A percentile compares a stretch with the other conserved stretches of the same genome.
Conservation (phyloP, 2,329 filamentous ascomycete genomes). For the Monilinia fructigena region DNA sequence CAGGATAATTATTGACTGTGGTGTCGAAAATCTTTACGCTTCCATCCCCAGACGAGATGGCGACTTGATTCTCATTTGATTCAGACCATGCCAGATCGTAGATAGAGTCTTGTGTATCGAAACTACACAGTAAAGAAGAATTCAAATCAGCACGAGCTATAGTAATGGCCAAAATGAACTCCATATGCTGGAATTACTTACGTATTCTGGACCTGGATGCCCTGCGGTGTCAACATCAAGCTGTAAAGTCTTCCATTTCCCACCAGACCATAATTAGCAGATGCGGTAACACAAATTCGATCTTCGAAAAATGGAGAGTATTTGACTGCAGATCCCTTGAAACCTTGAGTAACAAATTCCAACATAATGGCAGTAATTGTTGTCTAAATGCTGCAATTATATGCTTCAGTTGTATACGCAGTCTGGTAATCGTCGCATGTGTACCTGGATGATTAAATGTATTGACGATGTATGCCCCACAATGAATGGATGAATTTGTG, state of each 20-base stretch:
- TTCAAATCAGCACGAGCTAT: not conserved
- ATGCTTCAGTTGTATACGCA: not conserved
- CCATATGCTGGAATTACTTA: constrained; percentile 42
- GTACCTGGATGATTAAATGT: not conserved
- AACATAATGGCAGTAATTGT: constrained; percentile 59
- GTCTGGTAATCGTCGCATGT: not conserved
- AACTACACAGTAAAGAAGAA: constrained; percentile 51
- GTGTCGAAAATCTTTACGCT: constrained; percentile 94
- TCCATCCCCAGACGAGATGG: constrained; percentile 87
- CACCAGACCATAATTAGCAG: constrained; percentile 96
- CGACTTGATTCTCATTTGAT: constrained; percentile 90
- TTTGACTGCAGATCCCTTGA: constrained; percentile 94
- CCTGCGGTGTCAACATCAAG: constrained; percentile 76
- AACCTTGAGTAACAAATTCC: constrained; percentile 89
- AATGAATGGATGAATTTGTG: not conserved
- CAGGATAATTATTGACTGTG: constrained; percentile 73
- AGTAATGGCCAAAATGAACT: too few species aligned
- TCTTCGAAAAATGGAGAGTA: constrained; percentile 99
- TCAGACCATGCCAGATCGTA: constrained; percentile 97
- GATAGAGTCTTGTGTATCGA: constrained; percentile 94
- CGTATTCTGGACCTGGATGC: constrained; percentile 82
- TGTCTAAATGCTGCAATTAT: not conserved
- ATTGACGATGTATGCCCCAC: not conserved
- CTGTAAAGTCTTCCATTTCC: constrained; percentile 91
- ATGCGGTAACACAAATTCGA: constrained; percentile 81